Conservation (phyloP, 108 stramenopile species). For the Aurantiochytrium sp. region DNA sequence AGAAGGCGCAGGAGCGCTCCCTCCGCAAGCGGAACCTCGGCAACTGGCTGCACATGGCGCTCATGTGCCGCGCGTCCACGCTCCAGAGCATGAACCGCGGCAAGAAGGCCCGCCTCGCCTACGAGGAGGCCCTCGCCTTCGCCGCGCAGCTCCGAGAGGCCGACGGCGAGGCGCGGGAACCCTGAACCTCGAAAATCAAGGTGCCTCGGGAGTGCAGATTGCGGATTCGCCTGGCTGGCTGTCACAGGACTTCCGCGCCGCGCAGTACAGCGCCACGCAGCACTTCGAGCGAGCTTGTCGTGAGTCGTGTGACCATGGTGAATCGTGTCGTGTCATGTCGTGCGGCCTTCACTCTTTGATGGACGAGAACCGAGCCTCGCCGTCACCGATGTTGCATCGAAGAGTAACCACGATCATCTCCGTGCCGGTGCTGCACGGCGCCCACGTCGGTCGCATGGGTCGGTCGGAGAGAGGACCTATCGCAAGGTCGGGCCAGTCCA, state of each 20-base stretch:
- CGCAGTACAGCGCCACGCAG: not conserved
- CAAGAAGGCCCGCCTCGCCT: not conserved
- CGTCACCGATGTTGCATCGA: too few species aligned
- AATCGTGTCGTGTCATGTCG: too few species aligned
- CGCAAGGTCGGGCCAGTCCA: too few species aligned
- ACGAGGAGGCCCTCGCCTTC: not conserved
- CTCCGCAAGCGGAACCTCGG: not conserved
- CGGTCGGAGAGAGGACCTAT: too few species aligned
- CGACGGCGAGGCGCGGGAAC: not conserved
- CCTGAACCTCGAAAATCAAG: not conserved
- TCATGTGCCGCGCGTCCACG: not conserved
- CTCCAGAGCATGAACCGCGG: not conserved
- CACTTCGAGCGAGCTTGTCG: not conserved
- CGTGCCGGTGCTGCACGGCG: too few species aligned
- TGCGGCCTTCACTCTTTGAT: too few species aligned
- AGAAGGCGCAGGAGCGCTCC: not conserved
- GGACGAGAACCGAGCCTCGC: too few species aligned
- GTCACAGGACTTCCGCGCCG: too few species aligned
- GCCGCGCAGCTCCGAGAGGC: not conserved
- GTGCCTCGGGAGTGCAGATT: not conserved
- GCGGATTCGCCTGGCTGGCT: too few species aligned
- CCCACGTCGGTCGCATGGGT: too few species aligned
- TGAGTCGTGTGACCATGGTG: too few species aligned
- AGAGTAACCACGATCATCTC: too few species aligned
- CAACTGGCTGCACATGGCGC: slow-evolving; percentile 2